Evolutionary conservation across 176 grass and related monocot species (phyloP).

Genomic region (Typha latifolia): DNA sequence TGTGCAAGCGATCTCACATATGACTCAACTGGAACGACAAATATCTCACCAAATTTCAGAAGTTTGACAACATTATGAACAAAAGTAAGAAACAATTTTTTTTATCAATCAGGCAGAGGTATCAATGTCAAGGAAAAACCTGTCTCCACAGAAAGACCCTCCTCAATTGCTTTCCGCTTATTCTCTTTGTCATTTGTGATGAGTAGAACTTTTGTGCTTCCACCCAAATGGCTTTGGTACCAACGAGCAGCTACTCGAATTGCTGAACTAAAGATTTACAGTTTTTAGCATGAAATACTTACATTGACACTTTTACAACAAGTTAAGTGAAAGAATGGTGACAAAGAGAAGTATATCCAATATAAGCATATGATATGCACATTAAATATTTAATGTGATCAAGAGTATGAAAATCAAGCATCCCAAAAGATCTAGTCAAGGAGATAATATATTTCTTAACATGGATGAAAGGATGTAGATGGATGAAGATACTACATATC

Average conservation of each 20-base stretch:
- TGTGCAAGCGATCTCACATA: conserved; percentile 79
- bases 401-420: neutral
- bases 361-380: neutral
- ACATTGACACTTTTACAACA: neutral
- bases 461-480: no score
- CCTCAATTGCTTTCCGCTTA: conserved; percentile 72
- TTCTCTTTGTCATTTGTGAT: conserved; percentile 94
- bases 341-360: neutral
- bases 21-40: conserved; percentile 66
- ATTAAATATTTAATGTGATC: neutral
- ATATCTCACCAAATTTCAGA: conserved; percentile 18
- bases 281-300: neutral
- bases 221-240: conserved; percentile 91
- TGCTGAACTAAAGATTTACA: conserved; percentile 27
- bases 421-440: conserved; percentile 2
- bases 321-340: neutral
- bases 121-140: conserved; percentile 31
- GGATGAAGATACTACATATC: no score
- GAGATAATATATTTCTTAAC: no score
- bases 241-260: conserved; percentile 89
- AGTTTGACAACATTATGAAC: neutral
- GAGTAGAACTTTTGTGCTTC: conserved; percentile 48
- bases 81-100: conserved; percentile 11
- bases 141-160: conserved; percentile 76
- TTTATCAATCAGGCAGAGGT: neutral